Evolutionary conservation across 257 asterid genomes (phyloP).

Genomic region (Solanum neorickii): DNA sequence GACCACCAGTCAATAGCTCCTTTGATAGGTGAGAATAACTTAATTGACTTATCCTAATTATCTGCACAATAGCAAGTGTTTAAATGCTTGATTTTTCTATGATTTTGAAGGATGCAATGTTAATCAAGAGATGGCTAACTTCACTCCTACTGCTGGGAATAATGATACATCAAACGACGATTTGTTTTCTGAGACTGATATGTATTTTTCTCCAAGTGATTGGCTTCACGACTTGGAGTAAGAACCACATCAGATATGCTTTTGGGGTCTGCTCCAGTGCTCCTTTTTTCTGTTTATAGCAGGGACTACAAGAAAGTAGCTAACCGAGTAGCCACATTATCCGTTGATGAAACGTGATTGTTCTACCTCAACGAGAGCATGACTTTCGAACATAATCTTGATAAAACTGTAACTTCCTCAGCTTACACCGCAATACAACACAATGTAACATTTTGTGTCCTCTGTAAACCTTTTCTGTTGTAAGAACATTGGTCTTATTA

Average conservation of each 20-base stretch:
- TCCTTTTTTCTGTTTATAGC: neutral
- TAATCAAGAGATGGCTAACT: slow-evolving; percentile 21
- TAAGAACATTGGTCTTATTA: neutral
- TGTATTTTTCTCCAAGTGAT: slow-evolving; percentile 18
- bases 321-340: neutral
- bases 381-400: neutral
- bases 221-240: neutral
- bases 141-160: slow-evolving; percentile 10
- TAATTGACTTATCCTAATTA: neutral
- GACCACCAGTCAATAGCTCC: slow-evolving; percentile 28
- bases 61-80: neutral
- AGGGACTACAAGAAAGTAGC: neutral
- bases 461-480: neutral
- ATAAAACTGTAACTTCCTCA: neutral
- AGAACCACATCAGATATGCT: neutral
- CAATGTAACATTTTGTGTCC: neutral
- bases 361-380: neutral
- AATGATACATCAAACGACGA: slow-evolving; percentile 13
- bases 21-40: slow-evolving; percentile 26
- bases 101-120: slow-evolving; percentile 32
- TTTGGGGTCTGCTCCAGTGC: neutral
- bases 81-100: neutral
- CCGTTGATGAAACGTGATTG: neutral
- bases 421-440: neutral
- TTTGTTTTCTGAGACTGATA: slow-evolving; percentile 19